Percentiles rank a stretch among this genome's conserved stretches.
These are phyloP conservation scores for Amanita rimosa DNA, from an alignment of 768 basidiomycete genomes.

Conservation along the genomic window DNA sequence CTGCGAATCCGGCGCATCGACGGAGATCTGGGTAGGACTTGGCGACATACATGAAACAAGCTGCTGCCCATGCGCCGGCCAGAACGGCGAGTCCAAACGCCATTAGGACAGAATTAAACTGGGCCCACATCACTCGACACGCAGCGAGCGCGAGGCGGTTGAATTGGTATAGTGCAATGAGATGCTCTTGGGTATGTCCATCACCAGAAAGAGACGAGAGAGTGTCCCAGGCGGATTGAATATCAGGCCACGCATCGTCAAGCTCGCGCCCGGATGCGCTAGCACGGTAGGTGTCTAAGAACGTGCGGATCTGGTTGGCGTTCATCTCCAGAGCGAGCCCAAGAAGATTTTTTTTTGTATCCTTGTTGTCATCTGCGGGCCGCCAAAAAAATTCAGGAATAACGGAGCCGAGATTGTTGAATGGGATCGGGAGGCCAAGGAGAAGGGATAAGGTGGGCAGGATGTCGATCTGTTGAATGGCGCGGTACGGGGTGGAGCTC, in stretches of 20 bases:
- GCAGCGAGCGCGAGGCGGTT: constrained; percentile 34
- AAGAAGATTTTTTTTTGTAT: constrained; percentile 20
- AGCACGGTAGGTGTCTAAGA: constrained; percentile 66
- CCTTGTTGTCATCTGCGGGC: constrained; percentile 18
- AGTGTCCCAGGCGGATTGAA: constrained; percentile 36
- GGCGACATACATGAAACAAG: too few species aligned
- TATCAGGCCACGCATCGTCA: constrained; percentile 43
- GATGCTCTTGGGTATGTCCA: constrained; percentile 16
- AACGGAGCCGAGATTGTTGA: constrained; percentile 85
- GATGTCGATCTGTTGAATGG: constrained; percentile 88
- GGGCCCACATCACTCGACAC: too few species aligned
- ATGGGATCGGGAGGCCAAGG: constrained; percentile 89
- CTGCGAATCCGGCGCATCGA: too few species aligned
- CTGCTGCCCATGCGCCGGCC: too few species aligned
- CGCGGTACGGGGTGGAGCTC: constrained; percentile 40
- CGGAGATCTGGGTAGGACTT: too few species aligned
- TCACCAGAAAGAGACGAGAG: constrained; percentile 7
- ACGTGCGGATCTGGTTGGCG: constrained; percentile 61
- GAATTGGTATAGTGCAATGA: constrained; percentile 36
- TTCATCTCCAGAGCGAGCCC: constrained; percentile 59
- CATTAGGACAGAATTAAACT: too few species aligned
- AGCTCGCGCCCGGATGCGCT: constrained; percentile 67
- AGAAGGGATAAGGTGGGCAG: constrained; percentile 82
- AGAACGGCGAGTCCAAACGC: too few species aligned
- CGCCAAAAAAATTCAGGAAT: constrained; percentile 88